phyloP scores from a whole-genome alignment of 78 protist genomes.

The Creolimax fragrantissima region DNA sequence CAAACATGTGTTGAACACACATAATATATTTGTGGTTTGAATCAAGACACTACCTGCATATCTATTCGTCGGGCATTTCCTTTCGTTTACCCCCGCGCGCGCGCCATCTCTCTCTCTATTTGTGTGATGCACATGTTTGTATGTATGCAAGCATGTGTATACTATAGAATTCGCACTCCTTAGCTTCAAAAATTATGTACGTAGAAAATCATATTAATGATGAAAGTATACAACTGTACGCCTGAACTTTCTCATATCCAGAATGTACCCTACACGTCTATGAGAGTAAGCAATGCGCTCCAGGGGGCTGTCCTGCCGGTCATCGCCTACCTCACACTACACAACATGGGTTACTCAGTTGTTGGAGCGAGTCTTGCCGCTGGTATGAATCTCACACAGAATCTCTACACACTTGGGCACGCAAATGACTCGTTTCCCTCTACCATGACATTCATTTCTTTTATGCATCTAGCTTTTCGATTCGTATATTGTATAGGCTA shows the following conservation, averaged over 20 bases:
- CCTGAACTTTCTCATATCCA: background rate
- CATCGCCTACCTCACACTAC: background rate
- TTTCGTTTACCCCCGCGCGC: too few species aligned
- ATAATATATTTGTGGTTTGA: background rate
- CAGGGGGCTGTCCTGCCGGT: slow-evolving; percentile 16
- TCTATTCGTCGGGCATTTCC: background rate
- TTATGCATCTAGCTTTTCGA: too few species aligned
- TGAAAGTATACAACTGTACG: too few species aligned
- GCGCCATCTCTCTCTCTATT: too few species aligned
- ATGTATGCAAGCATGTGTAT: too few species aligned
- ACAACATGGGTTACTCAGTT: slow-evolving; percentile 5
- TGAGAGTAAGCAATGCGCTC: slow-evolving; percentile 13
- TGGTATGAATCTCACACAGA: background rate
- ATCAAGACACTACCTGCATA: too few species aligned
- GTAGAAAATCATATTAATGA: too few species aligned
- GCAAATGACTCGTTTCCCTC: background rate
- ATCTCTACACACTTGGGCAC: background rate
- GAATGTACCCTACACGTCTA: slow-evolving; percentile 28
- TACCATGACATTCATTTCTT: background rate
- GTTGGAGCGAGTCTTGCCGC: background rate
- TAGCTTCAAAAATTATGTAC: too few species aligned
- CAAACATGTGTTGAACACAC: background rate
- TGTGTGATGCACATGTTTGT: too few species aligned
- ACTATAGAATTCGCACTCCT: too few species aligned
- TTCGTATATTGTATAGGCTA: too few species aligned